Evolutionary conservation across 345 rosid genomes (phyloP).

Genomic region (Mercurialis annua): DNA sequence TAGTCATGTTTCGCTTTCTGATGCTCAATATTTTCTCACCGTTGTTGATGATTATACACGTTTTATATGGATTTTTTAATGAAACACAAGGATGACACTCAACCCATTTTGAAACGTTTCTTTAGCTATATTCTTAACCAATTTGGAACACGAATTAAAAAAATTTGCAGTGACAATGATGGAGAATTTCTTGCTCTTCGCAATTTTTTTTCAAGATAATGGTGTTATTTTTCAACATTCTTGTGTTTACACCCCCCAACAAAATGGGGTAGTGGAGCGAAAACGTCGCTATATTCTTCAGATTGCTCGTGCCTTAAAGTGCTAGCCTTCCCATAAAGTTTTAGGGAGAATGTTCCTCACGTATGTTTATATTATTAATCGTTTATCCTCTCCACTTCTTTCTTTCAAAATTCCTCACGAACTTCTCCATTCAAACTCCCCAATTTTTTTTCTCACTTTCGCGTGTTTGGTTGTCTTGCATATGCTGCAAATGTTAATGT

Average conservation of each 20-base stretch:
- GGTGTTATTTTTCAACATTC: background rate
- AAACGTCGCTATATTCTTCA: background rate
- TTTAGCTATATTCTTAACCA: background rate
- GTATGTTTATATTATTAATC: no score
- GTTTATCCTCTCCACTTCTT: no score
- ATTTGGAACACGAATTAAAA: background rate
- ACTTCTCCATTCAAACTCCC: background rate
- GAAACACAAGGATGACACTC: background rate
- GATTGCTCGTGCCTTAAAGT: background rate
- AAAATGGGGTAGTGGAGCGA: background rate
- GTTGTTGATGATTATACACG: no score
- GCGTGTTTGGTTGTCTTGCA: background rate
- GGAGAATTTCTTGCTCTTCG: background rate
- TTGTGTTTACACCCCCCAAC: background rate
- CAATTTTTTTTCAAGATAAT: background rate
- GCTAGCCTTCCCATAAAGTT: no score
- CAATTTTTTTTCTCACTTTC: background rate
- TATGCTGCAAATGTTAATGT: background rate
- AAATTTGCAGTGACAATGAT: background rate
- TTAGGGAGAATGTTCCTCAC: background rate
- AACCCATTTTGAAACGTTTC: background rate
- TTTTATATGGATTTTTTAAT: background rate
- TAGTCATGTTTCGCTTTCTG: no score
- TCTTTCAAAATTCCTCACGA: background rate
- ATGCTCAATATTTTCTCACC: no score